Evolutionary conservation across 2,329 filamentous ascomycete species (phyloP), one percentile per base, ranked within the genome.

Genomic region (Clarireedia monteithiana): DNA sequence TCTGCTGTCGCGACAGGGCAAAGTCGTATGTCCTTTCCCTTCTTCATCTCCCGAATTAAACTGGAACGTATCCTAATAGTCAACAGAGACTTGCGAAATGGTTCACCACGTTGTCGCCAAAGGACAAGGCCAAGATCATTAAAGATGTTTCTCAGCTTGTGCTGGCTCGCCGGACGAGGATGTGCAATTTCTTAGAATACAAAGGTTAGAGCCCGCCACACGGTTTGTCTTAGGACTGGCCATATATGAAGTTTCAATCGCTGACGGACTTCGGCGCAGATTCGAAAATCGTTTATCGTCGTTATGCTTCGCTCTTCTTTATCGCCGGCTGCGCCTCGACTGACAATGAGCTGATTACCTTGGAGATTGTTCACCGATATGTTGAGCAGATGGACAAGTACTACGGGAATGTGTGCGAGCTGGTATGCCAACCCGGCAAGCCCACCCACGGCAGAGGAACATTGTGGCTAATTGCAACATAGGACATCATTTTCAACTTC

Each of bases 351-450:
- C 78, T 99, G 69, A 96, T 97, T 72, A 96, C 90, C 24, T 89
- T 99, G 70, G 94, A 99, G 74, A 91, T 99, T 70, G 95, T 99
- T 68, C 94, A 99, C 74, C 90, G 94, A 74, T 99, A 99, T 72
- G 94, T 99, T 70, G 94, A 99, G 74, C 94, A 99, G 76, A 99
- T 99, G 94, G 94, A 99, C 80, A 99, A 99, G 74, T 99, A 99
- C 78, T 99, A 97, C 73, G 94, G 94, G 73, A 99, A 99, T 73
- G 94, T 99, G 58, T 99, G 94, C 84, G 94, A 99, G 77, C 83
- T 99, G 62, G 55, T 56, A 57, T 39, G 30, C 58, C 20, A 44
- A 24, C 12, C 12, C 20, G 30, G 42, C 12, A 14, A 36, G 23
- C 23, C 30, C 14, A 20, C 1, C n/a, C 14, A 36, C 42, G 2